Evolutionary conservation across 2,329 filamentous ascomycete species (phyloP), one percentile per base, ranked within the genome.

Genomic region (Colletotrichum destructivum): DNA sequence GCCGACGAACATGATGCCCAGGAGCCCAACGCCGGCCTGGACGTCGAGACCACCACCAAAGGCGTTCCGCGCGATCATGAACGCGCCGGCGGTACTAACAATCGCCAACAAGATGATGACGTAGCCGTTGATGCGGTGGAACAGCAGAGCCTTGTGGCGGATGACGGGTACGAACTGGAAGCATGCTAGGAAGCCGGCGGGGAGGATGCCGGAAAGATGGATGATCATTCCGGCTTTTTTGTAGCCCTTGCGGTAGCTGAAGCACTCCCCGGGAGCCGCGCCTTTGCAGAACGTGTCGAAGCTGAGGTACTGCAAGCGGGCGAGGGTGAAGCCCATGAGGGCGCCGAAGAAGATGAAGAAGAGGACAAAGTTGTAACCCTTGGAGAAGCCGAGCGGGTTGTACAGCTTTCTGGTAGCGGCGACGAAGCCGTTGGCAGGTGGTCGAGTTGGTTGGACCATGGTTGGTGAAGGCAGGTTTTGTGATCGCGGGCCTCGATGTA

Each of bases 81-180:
- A 73, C 0, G 85, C 88, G 0, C 87, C 87, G 0, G 81, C 81
- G 1, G 86, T 85, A 15, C 82, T 80, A 2, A 86, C 62, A 0
- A 86, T 44, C 1, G 86, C 81, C 0, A 92, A 79, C 0, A 88
- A 64, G 0, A 89, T 69, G 62, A 90, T 77, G 2, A 86, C 35
- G 73, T 91, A 91, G 1, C 91, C 90, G 63, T 86, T 89, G 66
- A 92, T 83, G 1, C 90, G 87, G 75, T 93, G 91, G 23, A 91
- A 77, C 2, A 88, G 69, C 0, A 89, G 79, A 59, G 80, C 75
- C 73, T 84, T 87, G 74, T 88, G 83, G 1, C 85, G 81, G 42
- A 87, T 78, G 1, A 77, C 74, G 0, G 87, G 87, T 2, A 87
- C 76, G 72, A 89, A 88, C 78, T 88, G 87, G 35, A 86, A 78